Evolutionary conservation across 352 stramenopile genomes (phyloP), one percentile per base, ranked within the genome.

Genomic region (Phytophthora sp.): DNA sequence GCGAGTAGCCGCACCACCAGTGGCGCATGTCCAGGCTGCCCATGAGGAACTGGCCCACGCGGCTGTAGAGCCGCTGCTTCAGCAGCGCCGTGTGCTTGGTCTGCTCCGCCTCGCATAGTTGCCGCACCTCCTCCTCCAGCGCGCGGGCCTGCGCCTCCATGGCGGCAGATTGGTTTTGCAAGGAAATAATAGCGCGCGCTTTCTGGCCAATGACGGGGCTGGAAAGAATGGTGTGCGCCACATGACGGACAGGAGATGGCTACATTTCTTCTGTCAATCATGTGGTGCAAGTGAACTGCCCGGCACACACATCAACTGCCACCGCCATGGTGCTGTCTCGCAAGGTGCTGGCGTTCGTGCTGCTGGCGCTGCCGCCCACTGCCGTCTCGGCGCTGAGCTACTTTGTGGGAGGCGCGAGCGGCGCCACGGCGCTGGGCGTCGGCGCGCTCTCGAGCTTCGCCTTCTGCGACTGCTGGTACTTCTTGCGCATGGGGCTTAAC

Each of bases 391-490:
- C 60, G 27, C 24, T 84, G 12, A 66, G 41, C 20, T 75, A 67
- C 28, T 63, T 78, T 23, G 45, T 66, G 4, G 56, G 54, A 13
- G 56, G 54, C 13, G 50, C 59, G 17, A 74, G 62, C 28, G 58
- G 56, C 10, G 18, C 26, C 13, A 52, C 73, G 11, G 72, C 71
- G n/a, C 2, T 81, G 28, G 31, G 61, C 18, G 31, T 84, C 5
- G 82, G 77, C 6, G 46, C 51, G 9, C 61, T 90, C 12, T 82
- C 80, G 42, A 64, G 72, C 54, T 92, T 94, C 66, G 74, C 71
- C 21, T 77, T 86, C 46, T 91, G 84, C 41, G 87, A 95, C 51
- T 67, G 72, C 17, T 94, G 87, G 87, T 95, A 95, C 64, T 94
- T 95, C 58, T 31, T 89, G 52, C 74, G 82, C 39, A 72, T 89